A percentile compares a stretch with the other conserved stretches of the same genome.
These are phyloP conservation scores for Iberis amara DNA, from an alignment of 441 rosid species.

Conservation along the genomic window DNA sequence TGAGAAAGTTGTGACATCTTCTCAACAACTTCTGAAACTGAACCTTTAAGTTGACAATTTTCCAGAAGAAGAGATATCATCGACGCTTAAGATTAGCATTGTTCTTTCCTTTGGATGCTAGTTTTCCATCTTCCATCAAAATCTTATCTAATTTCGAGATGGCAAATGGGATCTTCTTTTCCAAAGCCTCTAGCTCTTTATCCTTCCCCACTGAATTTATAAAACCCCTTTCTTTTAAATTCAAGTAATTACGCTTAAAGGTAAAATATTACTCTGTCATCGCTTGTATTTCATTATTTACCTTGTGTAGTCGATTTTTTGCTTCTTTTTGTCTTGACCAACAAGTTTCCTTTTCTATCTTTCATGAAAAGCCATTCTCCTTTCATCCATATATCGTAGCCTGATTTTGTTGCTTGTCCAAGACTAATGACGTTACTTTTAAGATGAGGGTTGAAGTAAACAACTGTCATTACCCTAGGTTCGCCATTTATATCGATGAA, in stretches of 20 bases:
- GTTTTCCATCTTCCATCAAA: constrained; percentile 46
- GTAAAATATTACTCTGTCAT: constrained; percentile 61
- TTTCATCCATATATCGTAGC: no score
- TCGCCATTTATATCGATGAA: no score
- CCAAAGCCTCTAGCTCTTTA: constrained; percentile 62
- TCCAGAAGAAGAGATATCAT: constrained; percentile 49
- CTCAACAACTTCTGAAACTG: constrained; percentile 51
- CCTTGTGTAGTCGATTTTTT: no score
- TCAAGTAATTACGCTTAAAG: constrained; percentile 56
- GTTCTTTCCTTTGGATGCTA: constrained; percentile 34
- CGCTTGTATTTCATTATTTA: constrained; percentile 41
- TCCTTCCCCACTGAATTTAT: constrained; percentile 53
- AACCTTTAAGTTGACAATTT: constrained; percentile 43
- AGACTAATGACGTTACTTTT: no score
- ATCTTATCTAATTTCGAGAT: constrained; percentile 53
- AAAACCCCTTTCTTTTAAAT: constrained; percentile 49
- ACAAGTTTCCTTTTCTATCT: no score
- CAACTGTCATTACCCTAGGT: no score
- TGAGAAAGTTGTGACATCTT: constrained; percentile 39
- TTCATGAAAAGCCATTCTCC: no score
- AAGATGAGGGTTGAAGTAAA: no score
- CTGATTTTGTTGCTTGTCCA: no score
- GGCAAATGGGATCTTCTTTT: constrained; percentile 66
- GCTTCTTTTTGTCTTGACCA: no score
- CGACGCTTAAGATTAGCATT: constrained; percentile 44